A percentile compares a stretch with the other conserved stretches of the same genome.
These are phyloP conservation scores for Phytophthora melonis DNA, from an alignment of 352 stramenopile genomes.

Conservation along the genomic window DNA sequence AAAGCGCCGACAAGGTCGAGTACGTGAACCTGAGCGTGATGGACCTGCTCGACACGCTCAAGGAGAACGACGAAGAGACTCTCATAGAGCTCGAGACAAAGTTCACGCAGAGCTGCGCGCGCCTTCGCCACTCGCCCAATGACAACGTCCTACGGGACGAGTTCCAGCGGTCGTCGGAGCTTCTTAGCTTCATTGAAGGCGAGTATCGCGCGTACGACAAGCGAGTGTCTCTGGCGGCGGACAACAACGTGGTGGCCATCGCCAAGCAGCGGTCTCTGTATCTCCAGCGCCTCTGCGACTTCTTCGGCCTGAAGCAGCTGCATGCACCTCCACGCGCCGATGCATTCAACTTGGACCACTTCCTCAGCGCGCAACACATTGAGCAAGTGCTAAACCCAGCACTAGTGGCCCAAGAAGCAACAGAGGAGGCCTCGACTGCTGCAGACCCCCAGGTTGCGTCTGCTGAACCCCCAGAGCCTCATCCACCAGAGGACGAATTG, in stretches of 20 bases:
- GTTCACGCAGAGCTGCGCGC: constrained; percentile 58
- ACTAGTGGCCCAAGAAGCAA: neutral
- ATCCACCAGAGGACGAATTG: constrained; percentile 11
- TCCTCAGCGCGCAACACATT: constrained; percentile 64
- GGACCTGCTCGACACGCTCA: constrained; percentile 78
- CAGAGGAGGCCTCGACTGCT: neutral
- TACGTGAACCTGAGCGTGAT: constrained; percentile 77
- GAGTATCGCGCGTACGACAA: constrained; percentile 84
- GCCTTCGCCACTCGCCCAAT: constrained; percentile 80
- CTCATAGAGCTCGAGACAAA: constrained; percentile 53
- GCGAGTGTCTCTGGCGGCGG: constrained; percentile 48
- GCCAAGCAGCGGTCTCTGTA: constrained; percentile 59
- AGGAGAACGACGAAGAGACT: constrained; percentile 72
- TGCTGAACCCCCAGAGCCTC: neutral
- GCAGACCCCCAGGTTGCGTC: neutral
- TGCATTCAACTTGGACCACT: constrained; percentile 52
- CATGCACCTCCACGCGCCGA: constrained; percentile 7
- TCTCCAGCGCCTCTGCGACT: constrained; percentile 50
- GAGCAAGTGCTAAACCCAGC: constrained; percentile 43
- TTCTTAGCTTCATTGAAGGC: constrained; percentile 77
- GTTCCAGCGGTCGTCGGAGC: constrained; percentile 58
- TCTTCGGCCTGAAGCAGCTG: constrained; percentile 53
- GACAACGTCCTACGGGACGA: constrained; percentile 59
- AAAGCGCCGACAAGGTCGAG: constrained; percentile 60
- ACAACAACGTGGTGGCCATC: constrained; percentile 64